These are phyloP conservation scores for Aureobasidium sp. DNA, from an alignment of 2,329 filamentous ascomycete genomes.

Conservation along the genomic window DNA sequence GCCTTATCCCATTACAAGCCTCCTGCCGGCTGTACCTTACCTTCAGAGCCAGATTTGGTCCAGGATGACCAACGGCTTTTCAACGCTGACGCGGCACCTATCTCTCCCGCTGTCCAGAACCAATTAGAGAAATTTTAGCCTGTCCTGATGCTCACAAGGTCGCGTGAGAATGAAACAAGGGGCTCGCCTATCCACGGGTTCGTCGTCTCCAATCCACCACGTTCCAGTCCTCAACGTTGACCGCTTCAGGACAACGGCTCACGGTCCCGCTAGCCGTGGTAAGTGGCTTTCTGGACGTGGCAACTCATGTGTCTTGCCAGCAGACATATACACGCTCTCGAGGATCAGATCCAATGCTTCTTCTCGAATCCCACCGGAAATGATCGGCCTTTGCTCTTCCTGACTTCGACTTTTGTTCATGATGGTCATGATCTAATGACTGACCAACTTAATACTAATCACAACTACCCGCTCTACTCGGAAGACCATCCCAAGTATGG, in stretches of 20 bases:
- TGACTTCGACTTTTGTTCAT: neutral
- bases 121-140: neutral
- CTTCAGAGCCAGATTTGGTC: neutral
- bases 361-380: neutral
- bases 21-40: neutral
- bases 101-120: neutral
- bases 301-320: neutral
- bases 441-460: slow-evolving; percentile 7
- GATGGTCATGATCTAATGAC: slow-evolving; percentile 1
- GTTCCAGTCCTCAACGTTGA: neutral
- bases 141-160: neutral
- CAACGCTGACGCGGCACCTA: neutral
- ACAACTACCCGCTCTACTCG: slow-evolving; percentile 9
- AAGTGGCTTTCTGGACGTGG: neutral
- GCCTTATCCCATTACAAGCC: neutral
- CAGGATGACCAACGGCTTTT: neutral
- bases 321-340: neutral
- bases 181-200: neutral
- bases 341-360: neutral
- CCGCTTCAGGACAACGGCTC: neutral
- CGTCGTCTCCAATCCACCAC: neutral
- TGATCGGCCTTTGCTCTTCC: neutral
- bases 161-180: neutral
- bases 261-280: neutral
- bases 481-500: slow-evolving; percentile 13